Evolutionary conservation across 768 basidiomycete genomes (phyloP).

Genomic region (Rhodosporidiobolus odoratus): DNA sequence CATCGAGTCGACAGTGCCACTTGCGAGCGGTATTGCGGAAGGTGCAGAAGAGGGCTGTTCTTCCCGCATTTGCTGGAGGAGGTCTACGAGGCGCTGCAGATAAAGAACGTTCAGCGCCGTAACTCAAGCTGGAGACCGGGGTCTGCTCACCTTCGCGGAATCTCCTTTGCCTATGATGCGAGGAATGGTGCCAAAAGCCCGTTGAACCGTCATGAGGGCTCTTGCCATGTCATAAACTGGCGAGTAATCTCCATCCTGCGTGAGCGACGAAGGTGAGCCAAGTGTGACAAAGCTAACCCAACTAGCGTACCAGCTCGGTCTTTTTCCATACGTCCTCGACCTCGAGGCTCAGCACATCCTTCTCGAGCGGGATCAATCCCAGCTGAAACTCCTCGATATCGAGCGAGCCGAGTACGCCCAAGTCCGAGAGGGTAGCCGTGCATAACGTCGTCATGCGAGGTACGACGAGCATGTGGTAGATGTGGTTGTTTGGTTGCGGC

Average conservation of each 20-base stretch:
- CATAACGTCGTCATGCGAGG: slow-evolving; percentile 83
- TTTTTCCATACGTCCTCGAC: slow-evolving; percentile 68
- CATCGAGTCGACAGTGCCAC: slow-evolving; percentile 70
- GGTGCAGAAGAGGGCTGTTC: slow-evolving; percentile 46
- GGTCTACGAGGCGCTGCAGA: slow-evolving; percentile 64
- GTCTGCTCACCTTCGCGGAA: slow-evolving; percentile 49
- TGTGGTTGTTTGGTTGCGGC: slow-evolving; percentile 63
- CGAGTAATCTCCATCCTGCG: slow-evolving; percentile 86
- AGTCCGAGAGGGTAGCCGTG: slow-evolving; percentile 79
- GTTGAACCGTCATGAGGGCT: slow-evolving; percentile 74
- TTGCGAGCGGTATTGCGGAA: slow-evolving; percentile 49
- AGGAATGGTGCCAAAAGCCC: slow-evolving; percentile 80
- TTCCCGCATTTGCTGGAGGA: slow-evolving; percentile 61
- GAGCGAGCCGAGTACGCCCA: slow-evolving; percentile 96
- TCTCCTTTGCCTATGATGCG: slow-evolving; percentile 91
- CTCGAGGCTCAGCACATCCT: slow-evolving; percentile 88
- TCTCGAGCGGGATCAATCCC: slow-evolving; percentile 87
- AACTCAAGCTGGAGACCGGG: neutral
- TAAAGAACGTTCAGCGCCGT: neutral
- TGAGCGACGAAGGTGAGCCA: neutral
- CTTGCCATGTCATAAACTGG: slow-evolving; percentile 81
- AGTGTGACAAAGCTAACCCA: too few species aligned
- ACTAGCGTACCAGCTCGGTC: slow-evolving; percentile 70
- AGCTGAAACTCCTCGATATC: slow-evolving; percentile 79
- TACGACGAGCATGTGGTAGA: slow-evolving; percentile 79